Evolutionary conservation across 371 early-diverging fungal species (phyloP), one percentile per base, ranked within the genome.

Genomic region (Mortierella sp.): DNA sequence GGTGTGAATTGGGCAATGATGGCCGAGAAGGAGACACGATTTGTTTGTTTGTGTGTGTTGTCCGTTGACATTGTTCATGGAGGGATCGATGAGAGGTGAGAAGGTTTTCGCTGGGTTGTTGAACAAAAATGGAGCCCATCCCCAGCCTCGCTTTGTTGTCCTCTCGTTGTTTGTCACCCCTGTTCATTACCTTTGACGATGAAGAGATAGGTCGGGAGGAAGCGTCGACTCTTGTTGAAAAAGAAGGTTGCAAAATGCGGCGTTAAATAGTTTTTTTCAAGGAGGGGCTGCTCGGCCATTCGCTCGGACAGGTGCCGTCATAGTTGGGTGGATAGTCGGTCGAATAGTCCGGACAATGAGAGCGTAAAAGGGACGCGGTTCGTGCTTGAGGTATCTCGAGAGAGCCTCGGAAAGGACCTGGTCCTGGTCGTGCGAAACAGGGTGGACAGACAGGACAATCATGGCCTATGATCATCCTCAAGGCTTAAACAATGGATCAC

Each of bases 91-190:
- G 11, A 11, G n/a, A 26, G 26, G 28, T 28, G 28, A 26, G 16
- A 14, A 50, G 50, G 11, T 28, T 59, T 14, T 13, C 16, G 28
- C 2, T 28, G 26, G 50, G 10, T 61, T 61, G 37, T 5, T 34
- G 37, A 34, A 34, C 43, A 67, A 67, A 67, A 67, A 40, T 67
- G 43, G 67, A 37, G 67, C 37, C 43, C 67, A 67, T 67, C 40
- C 31, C 10, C 6, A 40, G 6, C 43, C 50, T 50, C 46, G 46
- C 46, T 13, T 46, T 5, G 46, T 10, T 9, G 0, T 50, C 16
- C 16, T 16, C 0, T 50, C 21, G 40, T 40, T 67, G 19, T 34
- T 61, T 61, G 64, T 31, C 64, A 34, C 34, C 34, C 34, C 21
- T 61, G 34, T 34, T 21, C 64, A 34, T 34, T 54, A 54, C 54